These are phyloP conservation scores for Mycena filopes DNA, from an alignment of 768 basidiomycete genomes.

Conservation along the genomic window DNA sequence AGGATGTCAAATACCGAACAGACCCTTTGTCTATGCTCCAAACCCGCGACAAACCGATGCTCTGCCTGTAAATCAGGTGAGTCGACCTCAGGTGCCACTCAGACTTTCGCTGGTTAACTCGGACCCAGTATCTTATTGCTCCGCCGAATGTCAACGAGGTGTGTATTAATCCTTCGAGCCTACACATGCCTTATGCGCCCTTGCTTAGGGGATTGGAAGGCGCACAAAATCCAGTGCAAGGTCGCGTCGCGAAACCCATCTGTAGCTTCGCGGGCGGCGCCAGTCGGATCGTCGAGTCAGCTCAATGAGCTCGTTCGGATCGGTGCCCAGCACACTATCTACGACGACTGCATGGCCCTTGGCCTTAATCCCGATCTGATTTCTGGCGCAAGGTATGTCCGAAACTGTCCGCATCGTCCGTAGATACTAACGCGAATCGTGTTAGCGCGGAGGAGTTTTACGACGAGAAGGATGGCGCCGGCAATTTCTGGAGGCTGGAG, in stretches of 20 bases:
- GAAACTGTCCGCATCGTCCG: background rate
- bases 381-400: conserved; percentile 19
- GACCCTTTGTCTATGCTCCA: conserved; percentile 9
- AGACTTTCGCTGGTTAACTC: background rate
- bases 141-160: conserved; percentile 25
- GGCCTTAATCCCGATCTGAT: conserved; percentile 27
- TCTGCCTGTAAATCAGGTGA: conserved; percentile 23
- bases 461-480: background rate
- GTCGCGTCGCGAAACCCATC: background rate
- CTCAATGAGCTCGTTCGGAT: conserved; percentile 21
- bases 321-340: conserved; percentile 23
- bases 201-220: conserved; percentile 21
- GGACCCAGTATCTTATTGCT: conserved; percentile 20
- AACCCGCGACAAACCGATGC: conserved; percentile 19
- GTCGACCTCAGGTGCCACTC: background rate
- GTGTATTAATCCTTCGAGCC: background rate
- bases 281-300: background rate
- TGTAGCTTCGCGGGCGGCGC: background rate
- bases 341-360: conserved; percentile 8
- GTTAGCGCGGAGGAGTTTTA: conserved; percentile 15
- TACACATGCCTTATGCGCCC: too few species aligned
- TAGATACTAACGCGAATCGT: background rate
- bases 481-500: conserved; percentile 20
- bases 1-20: background rate
- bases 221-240: conserved; percentile 29